Conservation (phyloP, 2,329 filamentous ascomycete genomes). For the Cladosporium sphaerospermum region DNA sequence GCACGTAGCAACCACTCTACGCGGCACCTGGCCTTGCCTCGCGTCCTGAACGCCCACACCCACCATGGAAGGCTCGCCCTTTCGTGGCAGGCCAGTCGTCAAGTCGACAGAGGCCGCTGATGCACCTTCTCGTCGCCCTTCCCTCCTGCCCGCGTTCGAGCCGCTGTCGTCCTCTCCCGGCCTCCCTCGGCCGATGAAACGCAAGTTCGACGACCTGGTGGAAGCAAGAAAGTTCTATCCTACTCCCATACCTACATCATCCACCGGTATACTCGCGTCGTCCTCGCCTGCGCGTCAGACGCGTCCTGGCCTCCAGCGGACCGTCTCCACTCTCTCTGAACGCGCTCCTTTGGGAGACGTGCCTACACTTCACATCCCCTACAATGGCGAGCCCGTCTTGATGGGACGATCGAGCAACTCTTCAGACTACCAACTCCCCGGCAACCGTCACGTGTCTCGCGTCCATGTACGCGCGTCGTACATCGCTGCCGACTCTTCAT, state of each 20-base stretch:
- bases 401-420: conserved; percentile 95
- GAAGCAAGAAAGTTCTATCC: conserved; percentile 64
- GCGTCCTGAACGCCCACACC: conserved; percentile 19
- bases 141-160: conserved; percentile 72
- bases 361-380: conserved; percentile 72
- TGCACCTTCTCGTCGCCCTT: conserved; percentile 40
- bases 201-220: conserved; percentile 51
- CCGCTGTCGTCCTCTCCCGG: conserved; percentile 69
- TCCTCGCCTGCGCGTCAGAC: conserved; percentile 55
- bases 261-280: conserved; percentile 82
- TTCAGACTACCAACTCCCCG: conserved; percentile 88
- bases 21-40: conserved; percentile 12
- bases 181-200: conserved; percentile 63
- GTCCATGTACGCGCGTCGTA: conserved; percentile 88
- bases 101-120: conserved; percentile 7
- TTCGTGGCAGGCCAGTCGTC: conserved; percentile 2
- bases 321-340: conserved; percentile 63
- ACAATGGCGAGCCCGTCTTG: conserved; percentile 71
- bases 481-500: conserved; percentile 59
- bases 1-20: conserved; percentile 12
- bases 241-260: conserved; percentile 88
- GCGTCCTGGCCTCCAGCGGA: conserved; percentile 52
- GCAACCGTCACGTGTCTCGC: conserved; percentile 86
- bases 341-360: conserved; percentile 77
- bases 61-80: conserved; percentile 21